These are phyloP conservation scores for Chlorella sp. DNA, from an alignment of 139 green algal species.

Conservation along the genomic window DNA sequence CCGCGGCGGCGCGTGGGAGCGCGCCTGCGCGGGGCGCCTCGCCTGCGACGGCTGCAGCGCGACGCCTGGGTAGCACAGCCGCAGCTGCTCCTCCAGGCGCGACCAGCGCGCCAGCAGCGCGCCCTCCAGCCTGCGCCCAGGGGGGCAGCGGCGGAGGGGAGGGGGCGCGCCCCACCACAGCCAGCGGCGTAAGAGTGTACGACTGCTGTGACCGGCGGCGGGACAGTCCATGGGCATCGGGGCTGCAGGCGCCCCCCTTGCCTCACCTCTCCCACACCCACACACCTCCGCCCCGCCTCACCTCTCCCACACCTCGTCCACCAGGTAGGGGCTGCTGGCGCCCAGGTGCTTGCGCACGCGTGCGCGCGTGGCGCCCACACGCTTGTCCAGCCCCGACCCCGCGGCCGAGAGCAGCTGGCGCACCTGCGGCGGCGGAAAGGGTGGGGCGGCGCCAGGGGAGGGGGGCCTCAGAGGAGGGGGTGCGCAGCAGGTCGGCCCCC, in stretches of 20 bases:
- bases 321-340: slow-evolving; percentile 30
- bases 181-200: background rate
- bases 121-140: slow-evolving; percentile 23
- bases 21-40: too few relatives aligned
- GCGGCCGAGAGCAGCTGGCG: slow-evolving; percentile 25
- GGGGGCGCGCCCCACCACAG: background rate
- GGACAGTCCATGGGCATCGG: background rate
- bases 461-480: background rate
- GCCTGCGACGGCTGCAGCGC: slow-evolving; percentile 18
- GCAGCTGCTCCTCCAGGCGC: slow-evolving; percentile 41
- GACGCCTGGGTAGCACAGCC: slow-evolving; percentile 35
- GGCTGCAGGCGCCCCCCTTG: background rate
- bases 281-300: background rate
- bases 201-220: background rate
- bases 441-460: background rate
- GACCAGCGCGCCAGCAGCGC: slow-evolving; percentile 28
- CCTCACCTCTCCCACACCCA: background rate
- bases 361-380: slow-evolving; percentile 27
- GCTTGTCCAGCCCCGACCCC: slow-evolving; percentile 36
- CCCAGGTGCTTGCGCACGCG: slow-evolving; percentile 52
- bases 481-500: background rate
- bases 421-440: slow-evolving; percentile 22
- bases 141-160: background rate
- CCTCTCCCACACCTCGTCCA: slow-evolving; percentile 39
- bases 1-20: too few relatives aligned